These are phyloP conservation scores for Crucibulum parvulum DNA, from an alignment of 1,284 basidiomycete species.

Conservation along the genomic window DNA sequence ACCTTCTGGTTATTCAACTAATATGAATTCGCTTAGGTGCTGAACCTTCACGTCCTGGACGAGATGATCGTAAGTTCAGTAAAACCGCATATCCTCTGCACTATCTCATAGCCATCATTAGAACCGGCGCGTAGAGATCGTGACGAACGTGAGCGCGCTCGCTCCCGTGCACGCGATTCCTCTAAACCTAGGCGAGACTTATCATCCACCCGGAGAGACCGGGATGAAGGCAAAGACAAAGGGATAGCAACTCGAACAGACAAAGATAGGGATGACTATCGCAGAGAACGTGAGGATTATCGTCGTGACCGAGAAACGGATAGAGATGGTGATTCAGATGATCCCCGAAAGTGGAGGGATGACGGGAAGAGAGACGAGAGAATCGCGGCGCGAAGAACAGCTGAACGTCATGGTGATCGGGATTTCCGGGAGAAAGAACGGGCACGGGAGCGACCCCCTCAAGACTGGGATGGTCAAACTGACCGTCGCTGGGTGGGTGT, in stretches of 20 bases:
- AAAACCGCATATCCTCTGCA: conserved; percentile 32
- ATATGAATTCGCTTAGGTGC: conserved; percentile 40
- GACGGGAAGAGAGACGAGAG: conserved; percentile 82
- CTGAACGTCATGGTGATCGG: conserved; percentile 31
- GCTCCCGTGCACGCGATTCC: conserved; percentile 65
- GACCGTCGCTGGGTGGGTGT: conserved; percentile 62
- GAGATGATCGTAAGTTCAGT: conserved; percentile 64
- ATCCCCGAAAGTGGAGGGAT: conserved; percentile 76
- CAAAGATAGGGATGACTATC: conserved; percentile 37
- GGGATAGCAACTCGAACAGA: conserved; percentile 39
- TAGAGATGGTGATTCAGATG: conserved; percentile 57
- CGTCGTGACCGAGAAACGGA: conserved; percentile 50
- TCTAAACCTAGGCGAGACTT: conserved; percentile 64
- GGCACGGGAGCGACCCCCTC: conserved; percentile 47
- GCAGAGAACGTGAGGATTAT: conserved; percentile 43
- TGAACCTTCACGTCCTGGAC: conserved; percentile 56
- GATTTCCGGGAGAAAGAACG: conserved; percentile 42
- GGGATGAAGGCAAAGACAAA: conserved; percentile 40
- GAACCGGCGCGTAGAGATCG: conserved; percentile 43
- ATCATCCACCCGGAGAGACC: conserved; percentile 50
- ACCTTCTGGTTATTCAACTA: conserved; percentile 3
- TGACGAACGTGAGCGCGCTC: conserved; percentile 65
- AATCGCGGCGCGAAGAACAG: conserved; percentile 64
- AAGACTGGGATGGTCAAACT: conserved; percentile 51
- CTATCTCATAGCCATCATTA: conserved; percentile 40